Percentiles rank a stretch among this genome's conserved stretches.
Evolutionary conservation across 83 land plant genomes (phyloP).

Genomic region (Picea abies): DNA sequence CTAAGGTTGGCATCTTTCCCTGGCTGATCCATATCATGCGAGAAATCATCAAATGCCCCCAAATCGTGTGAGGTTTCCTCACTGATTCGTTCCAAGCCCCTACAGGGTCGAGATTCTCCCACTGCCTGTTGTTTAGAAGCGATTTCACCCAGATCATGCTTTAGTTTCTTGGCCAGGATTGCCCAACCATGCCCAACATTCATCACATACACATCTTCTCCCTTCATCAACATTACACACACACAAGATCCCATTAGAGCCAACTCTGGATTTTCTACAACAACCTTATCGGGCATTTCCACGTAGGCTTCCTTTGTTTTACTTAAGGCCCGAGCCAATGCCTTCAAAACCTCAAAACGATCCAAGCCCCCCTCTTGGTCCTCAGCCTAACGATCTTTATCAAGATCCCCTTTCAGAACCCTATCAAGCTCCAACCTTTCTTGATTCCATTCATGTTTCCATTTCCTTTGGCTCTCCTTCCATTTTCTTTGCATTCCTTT

Average conservation of each 20-base stretch:
- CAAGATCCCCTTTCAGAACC: constrained; percentile 35
- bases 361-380: constrained; percentile 37
- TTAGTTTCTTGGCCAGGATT: constrained; percentile 69
- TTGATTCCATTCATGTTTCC: constrained; percentile 70
- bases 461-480: constrained; percentile 63
- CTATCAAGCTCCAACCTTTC: constrained; percentile 69
- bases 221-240: constrained; percentile 97
- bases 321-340: constrained; percentile 72
- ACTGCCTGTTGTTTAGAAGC: constrained; percentile 26
- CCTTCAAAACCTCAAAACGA: constrained; percentile 75
- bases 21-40: constrained; percentile 31
- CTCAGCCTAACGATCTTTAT: constrained; percentile 22
- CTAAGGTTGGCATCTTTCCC: constrained; percentile 23
- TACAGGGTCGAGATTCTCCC: not conserved
- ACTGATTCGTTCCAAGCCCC: constrained; percentile 63
- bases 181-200: constrained; percentile 97
- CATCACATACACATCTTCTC: constrained; percentile 95
- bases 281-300: constrained; percentile 76
- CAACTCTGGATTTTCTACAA: constrained; percentile 86
- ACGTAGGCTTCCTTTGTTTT: constrained; percentile 85
- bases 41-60: constrained; percentile 29
- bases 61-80: constrained; percentile 48
- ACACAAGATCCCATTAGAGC: constrained; percentile 98
- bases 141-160: constrained; percentile 41
- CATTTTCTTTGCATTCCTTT: constrained; percentile 39